These are phyloP conservation scores for Leccinum sublutescens DNA, from an alignment of 768 basidiomycete species.

Conservation along the genomic window DNA sequence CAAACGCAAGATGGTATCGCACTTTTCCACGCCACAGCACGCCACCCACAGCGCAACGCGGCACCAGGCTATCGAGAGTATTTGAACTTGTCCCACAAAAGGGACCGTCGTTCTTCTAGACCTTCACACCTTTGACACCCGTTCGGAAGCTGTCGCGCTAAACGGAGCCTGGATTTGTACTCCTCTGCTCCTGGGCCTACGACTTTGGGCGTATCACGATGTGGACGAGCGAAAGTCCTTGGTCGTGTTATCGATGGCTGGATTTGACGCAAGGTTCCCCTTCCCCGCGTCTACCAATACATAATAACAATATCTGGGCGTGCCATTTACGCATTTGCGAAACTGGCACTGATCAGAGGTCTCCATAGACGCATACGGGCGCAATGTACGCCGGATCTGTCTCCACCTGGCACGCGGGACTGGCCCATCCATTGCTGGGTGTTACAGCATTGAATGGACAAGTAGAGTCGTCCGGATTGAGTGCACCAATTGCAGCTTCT, in stretches of 20 bases:
- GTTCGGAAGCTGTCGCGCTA: not conserved
- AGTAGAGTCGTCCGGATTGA: too few species aligned
- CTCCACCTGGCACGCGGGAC: not conserved
- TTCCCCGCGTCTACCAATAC: too few species aligned
- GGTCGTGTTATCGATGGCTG: not conserved
- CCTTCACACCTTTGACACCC: too few species aligned
- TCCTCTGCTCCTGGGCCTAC: not conserved
- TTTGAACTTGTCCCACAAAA: too few species aligned
- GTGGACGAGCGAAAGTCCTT: not conserved
- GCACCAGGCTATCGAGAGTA: too few species aligned
- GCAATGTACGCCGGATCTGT: not conserved
- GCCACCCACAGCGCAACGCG: too few species aligned
- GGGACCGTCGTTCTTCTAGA: too few species aligned
- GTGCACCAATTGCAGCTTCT: too few species aligned
- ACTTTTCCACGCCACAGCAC: not conserved
- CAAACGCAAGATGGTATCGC: not conserved
- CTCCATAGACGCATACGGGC: not conserved
- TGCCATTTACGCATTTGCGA: not conserved
- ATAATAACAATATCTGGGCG: too few species aligned
- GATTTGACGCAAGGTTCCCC: too few species aligned
- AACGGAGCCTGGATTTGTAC: not conserved
- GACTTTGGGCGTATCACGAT: not conserved
- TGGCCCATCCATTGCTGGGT: not conserved
- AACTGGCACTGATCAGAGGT: not conserved
- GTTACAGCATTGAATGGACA: not conserved